Evolutionary conservation across 1,284 basidiomycete genomes (phyloP).

Genomic region (Malassezia furfur): DNA sequence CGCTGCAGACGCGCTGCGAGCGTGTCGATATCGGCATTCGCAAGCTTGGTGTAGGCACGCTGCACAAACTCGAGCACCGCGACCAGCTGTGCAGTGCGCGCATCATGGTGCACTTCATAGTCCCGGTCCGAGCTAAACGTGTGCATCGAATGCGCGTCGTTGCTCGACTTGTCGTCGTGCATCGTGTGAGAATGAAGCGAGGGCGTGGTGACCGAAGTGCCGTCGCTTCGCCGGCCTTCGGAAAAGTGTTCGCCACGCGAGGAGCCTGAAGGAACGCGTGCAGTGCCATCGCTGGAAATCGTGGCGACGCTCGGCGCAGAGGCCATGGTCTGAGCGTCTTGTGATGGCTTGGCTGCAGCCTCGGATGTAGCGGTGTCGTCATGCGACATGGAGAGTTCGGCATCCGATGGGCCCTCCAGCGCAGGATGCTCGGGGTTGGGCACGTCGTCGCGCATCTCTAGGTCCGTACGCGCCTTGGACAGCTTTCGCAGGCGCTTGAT

Average conservation of each 20-base stretch:
- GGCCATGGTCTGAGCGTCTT: background rate
- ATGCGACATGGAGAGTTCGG: background rate
- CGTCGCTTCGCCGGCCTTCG: background rate
- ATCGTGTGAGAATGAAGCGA: background rate
- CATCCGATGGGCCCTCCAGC: background rate
- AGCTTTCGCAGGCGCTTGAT: conserved; percentile 1
- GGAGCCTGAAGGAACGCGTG: background rate
- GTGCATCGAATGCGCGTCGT: conserved; percentile 6
- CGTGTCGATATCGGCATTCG: conserved; percentile 74
- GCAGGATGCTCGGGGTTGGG: background rate
- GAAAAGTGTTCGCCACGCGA: background rate
- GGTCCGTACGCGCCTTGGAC: background rate
- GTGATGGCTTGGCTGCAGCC: background rate
- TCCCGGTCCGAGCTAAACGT: conserved; percentile 2
- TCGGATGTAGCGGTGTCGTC: no score
- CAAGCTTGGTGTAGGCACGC: conserved; percentile 61
- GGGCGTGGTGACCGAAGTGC: background rate
- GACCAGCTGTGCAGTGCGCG: conserved; percentile 51
- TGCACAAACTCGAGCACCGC: conserved; percentile 64
- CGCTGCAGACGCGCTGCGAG: conserved; percentile 80
- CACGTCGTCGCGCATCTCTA: background rate
- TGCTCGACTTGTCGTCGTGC: background rate
- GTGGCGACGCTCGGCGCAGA: background rate
- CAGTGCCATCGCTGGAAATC: background rate
- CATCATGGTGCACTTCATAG: conserved; percentile 15